Evolutionary conservation across 2,329 filamentous ascomycete genomes (phyloP), one percentile per base, ranked within the genome.

Genomic region (Colletotrichum sp.): DNA sequence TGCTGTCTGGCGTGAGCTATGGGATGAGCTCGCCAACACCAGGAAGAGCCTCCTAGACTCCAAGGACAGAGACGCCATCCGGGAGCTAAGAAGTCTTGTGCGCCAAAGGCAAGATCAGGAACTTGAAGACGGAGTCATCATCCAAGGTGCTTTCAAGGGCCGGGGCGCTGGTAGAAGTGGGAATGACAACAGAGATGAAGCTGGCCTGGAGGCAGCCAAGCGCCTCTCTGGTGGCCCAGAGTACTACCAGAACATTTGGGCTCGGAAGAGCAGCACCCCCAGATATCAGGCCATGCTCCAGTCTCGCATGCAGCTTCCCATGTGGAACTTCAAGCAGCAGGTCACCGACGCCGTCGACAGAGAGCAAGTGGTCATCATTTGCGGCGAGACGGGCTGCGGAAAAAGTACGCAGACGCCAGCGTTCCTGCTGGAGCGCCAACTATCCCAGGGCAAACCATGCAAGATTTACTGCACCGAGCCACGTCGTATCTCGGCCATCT

Each of bases 401-500:
- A 99, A 99, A 87, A 98, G 96, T 84, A 99, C 97, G 0, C 97
- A 99, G 81, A 94, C 98, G n/a, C 97, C 97, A 7, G 93, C 96
- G 1, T 98, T 98, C 82, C 91, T 99, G 70, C 88, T 99, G 9
- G 97, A 99, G 83, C 92, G 98, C 80, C 94, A 98, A 81, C 90
- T 99, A 66, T 91, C 92, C 5, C 91, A 93, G 77, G 96, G 96
- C 6, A 93, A 92, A 78, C 88, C 92, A 7, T 98, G 96, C 85
- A 98, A 98, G 81, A 93, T 99, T 13, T 98, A 96, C 83, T 98
- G 97, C 82, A 98, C 97, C 0, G 96, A 99, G 82, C 97, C 97
- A 44, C 93, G 97, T 59, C 93, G 97, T 82, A 99, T 99, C 77
- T 99, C 97, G 19, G 97, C 97, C 12, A 96, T 99, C 55, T 98